These are phyloP conservation scores for Coccomyxa sp. DNA, from an alignment of 139 green algal genomes.

Conservation along the genomic window DNA sequence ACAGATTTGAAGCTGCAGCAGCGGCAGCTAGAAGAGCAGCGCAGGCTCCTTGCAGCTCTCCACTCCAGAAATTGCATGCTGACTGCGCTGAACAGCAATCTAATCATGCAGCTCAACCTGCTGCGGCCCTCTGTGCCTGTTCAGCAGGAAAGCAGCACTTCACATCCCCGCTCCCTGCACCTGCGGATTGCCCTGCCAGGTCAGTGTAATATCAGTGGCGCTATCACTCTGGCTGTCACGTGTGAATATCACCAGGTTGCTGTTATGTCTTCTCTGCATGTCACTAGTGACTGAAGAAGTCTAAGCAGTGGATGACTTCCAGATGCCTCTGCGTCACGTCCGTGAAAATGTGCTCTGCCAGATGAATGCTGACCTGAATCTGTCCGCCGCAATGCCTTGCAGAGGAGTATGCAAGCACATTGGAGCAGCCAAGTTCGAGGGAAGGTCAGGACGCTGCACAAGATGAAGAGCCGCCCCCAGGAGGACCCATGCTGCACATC, in stretches of 20 bases:
- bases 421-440: background rate
- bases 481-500: conserved; percentile 1
- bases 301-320: background rate
- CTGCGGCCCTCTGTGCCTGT: background rate
- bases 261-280: background rate
- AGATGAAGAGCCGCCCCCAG: background rate
- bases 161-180: background rate
- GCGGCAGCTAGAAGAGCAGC: background rate
- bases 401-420: background rate
- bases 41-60: background rate
- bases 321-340: background rate
- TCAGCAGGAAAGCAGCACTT: background rate
- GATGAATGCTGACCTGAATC: too few relatives aligned
- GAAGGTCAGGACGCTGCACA: background rate
- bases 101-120: background rate
- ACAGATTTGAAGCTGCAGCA: background rate
- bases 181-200: conserved; percentile 2
- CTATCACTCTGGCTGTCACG: background rate
- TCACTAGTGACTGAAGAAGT: background rate
- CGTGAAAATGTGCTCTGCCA: too few relatives aligned
- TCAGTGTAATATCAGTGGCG: background rate
- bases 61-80: conserved; percentile 1
- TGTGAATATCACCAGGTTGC: background rate
- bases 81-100: background rate
- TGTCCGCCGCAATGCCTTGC: too few relatives aligned